Evolutionary conservation across 805 yeast genomes (phyloP), one percentile per base, ranked within the genome.

Genomic region (Myxozyma mucilagina): DNA sequence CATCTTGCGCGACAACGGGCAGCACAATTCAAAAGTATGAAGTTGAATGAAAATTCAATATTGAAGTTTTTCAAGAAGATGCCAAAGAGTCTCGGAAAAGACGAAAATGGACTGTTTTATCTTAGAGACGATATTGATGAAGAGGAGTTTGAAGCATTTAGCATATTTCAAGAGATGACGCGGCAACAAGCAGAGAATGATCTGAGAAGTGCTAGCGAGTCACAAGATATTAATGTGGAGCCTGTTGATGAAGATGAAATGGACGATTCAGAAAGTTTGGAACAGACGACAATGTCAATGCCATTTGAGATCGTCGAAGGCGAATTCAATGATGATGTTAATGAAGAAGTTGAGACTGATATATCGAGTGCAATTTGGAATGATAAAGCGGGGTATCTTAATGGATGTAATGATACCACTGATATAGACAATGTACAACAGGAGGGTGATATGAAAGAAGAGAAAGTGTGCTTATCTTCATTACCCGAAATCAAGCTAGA

Each of bases 281-380:
- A 24, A 2, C 16, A 14, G 6, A 31, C 10, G 16, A 29, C 41
- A 8, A 18, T n/a, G 20, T 11, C 35, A 11, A 34, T 31, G 42
- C 56, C 56, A 6, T 53, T 53, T 45, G 51, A 53, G 32, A 36
- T 53, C 11, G 29, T 53, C 36, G 51, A 44, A 4, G 44, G 41
- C 14, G 10, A 16, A 4, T 36, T 11, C n/a, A 47, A 29, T 18
- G 34, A 39, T 39, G 18, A 24, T 24, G 16, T 8, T n/a, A 47
- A 41, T 24, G 38, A 24, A 6, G 54, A 49, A n/a, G 10, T 14
- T 18, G 44, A 29, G 36, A 29, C 4, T 4, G 39, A 34, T 16
- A 32, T 32, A 3, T 24, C 35, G 11, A 16, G 14, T 11, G 4
- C 49, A 5, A 20, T 31, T 24, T 32, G 6, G 24, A 24, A 24